Evolutionary conservation across 257 asterid species (phyloP), one percentile per base, ranked within the genome.

Genomic region (Primulina huaijiensis): DNA sequence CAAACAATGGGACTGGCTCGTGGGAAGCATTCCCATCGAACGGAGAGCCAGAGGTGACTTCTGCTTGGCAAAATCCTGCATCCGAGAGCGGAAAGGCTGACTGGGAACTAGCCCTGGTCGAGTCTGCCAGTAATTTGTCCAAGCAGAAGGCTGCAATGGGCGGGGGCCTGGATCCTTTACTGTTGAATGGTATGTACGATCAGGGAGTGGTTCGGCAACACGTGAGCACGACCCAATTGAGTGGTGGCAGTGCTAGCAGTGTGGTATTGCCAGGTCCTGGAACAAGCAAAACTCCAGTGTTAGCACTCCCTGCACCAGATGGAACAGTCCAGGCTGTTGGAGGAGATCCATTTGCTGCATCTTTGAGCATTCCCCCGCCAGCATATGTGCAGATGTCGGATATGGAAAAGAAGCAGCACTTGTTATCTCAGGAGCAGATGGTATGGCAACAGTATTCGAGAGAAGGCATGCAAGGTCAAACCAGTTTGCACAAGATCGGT

Each of bases 81-180:
- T 92, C 89, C 0, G 95, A 88, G 82, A 34, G 72, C 3, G 95
- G 95, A 4, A 90, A 88, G 74, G 95, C 95, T 20, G 97, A 90
- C 69, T 90, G 97, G 97, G 95, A 88, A 70, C 68, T 90, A 83
- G 92, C 97, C 31, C 68, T 90, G 76, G 95, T 90, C 17, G 97
- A 90, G 75, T 80, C 97, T 0, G 92, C 88, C 0, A 86, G 97
- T 71, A 77, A 90, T 82, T 64, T 90, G 72, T 84, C 95, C 6
- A 43, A 81, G 60, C 97, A 90, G 60, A 88, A 88, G 83, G 85
- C 88, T 0, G 82, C 90, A 38, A 69, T 90, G 87, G 97, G 92
- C 0, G 97, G 97, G 56, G 95, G 95, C 29, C 70, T 50, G 7
- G 57, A 50, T 50, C 57, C 57, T 50, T 50, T 50, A 17, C 21